A percentile compares a stretch with the other conserved stretches of the same genome.
Conservation (phyloP, 2,329 filamentous ascomycete genomes). For the Venturia oleaginea region DNA sequence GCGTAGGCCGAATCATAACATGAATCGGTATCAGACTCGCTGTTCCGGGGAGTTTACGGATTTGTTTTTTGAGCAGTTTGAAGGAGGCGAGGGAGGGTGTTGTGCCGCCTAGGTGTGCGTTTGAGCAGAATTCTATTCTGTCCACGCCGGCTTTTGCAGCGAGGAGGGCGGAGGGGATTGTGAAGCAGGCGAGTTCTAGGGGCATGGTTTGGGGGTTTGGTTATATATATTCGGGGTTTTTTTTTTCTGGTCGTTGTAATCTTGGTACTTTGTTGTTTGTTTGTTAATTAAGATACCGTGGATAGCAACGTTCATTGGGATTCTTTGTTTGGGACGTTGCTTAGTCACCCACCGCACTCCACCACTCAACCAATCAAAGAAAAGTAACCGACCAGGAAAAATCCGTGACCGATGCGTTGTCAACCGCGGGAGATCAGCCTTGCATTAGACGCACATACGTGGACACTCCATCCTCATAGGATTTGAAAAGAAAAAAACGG, state of each 20-base stretch:
- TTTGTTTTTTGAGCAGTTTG: background rate
- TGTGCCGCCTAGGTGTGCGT: background rate
- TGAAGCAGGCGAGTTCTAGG: conserved; percentile 11
- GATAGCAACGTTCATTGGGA: too few species aligned
- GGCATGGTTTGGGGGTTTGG: too few species aligned
- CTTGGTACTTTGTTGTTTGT: too few species aligned
- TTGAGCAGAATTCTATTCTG: conserved; percentile 8
- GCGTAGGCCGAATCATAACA: conserved; percentile 47
- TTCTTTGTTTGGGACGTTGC: background rate
- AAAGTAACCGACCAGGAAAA: background rate
- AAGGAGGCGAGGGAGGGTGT: background rate
- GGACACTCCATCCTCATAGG: background rate
- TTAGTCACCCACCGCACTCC: background rate
- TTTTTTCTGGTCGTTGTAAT: too few species aligned
- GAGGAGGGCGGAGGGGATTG: background rate
- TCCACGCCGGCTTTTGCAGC: conserved; percentile 4
- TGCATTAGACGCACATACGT: conserved; percentile 1
- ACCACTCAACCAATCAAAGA: background rate
- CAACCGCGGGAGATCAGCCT: conserved; percentile 7
- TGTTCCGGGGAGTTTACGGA: background rate
- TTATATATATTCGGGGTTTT: too few species aligned
- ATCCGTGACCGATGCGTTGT: background rate
- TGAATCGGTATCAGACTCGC: conserved; percentile 33
- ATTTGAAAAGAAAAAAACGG: background rate
- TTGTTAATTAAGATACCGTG: too few species aligned